Percentiles rank a stretch among this genome's conserved stretches.
These are phyloP conservation scores for Cyberlindnera xishuangbannaensis DNA, from an alignment of 805 yeast genomes.

Conservation along the genomic window DNA sequence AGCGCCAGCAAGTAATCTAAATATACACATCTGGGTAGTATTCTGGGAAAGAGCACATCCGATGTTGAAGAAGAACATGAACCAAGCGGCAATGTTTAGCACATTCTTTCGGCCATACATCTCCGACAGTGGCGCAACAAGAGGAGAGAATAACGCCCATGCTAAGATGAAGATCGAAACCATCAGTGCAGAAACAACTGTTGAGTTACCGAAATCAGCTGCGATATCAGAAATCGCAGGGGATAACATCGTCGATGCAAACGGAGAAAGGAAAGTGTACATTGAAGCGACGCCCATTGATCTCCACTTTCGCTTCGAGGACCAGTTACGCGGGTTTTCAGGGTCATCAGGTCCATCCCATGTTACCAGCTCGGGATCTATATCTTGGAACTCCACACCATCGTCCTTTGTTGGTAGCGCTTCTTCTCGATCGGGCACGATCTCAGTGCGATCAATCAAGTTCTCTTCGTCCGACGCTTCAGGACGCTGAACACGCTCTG, in stretches of 20 bases:
- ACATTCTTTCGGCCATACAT: constrained; percentile 51
- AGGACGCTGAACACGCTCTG: constrained; percentile 15
- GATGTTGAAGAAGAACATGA: constrained; percentile 43
- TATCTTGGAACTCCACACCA: constrained; percentile 46
- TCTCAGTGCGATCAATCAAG: background rate
- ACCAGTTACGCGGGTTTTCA: constrained; percentile 62
- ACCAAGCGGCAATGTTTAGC: constrained; percentile 43
- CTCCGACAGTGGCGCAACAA: constrained; percentile 60
- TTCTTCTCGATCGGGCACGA: constrained; percentile 19
- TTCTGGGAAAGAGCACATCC: constrained; percentile 55
- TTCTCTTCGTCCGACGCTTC: constrained; percentile 7
- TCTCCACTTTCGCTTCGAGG: constrained; percentile 32
- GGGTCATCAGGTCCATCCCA: constrained; percentile 65
- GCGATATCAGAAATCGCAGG: constrained; percentile 52
- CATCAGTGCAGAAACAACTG: constrained; percentile 38
- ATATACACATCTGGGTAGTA: constrained; percentile 50
- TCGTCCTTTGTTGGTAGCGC: constrained; percentile 30
- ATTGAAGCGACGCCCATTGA: constrained; percentile 43
- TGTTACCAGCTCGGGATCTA: constrained; percentile 63
- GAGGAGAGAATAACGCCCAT: constrained; percentile 58
- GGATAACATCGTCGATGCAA: constrained; percentile 56
- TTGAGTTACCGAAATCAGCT: constrained; percentile 35
- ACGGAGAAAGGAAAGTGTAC: constrained; percentile 55
- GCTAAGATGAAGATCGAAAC: constrained; percentile 58
- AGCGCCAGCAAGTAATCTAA: constrained; percentile 59